These are phyloP conservation scores for Chloranthus sessilifolius DNA, from an alignment of 164 flowering plant species.

Conservation along the genomic window DNA sequence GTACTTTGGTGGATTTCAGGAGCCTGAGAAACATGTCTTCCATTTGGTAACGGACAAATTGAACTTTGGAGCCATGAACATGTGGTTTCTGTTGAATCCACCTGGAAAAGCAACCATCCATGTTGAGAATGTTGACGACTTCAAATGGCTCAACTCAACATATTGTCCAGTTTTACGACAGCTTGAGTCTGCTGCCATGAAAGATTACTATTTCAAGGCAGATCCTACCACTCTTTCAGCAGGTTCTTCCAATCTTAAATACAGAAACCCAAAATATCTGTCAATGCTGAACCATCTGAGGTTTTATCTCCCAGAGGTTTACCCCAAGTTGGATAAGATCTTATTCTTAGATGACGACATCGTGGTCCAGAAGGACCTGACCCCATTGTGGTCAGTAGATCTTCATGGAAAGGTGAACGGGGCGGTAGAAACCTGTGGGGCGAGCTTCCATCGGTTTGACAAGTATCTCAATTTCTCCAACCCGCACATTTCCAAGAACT, in stretches of 20 bases:
- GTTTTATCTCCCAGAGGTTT: constrained; percentile 95
- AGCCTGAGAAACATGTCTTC: constrained; percentile 92
- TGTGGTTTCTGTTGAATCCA: constrained; percentile 98
- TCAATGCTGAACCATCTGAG: constrained; percentile 97
- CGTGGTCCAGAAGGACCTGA: constrained; percentile 95
- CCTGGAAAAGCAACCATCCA: constrained; percentile 97
- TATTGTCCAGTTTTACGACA: constrained; percentile 93
- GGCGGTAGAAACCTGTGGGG: constrained; percentile 97
- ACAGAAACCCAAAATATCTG: constrained; percentile 95
- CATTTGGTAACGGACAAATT: constrained; percentile 95
- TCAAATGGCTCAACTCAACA: constrained; percentile 95
- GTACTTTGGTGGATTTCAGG: constrained; percentile 59
- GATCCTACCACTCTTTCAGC: constrained; percentile 75
- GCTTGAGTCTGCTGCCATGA: constrained; percentile 94
- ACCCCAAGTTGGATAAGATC: constrained; percentile 93
- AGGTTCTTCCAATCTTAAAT: constrained; percentile 91
- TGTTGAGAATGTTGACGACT: constrained; percentile 98
- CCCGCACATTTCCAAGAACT: constrained; percentile 78
- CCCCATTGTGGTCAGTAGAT: constrained; percentile 84
- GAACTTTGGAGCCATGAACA: constrained; percentile 97
- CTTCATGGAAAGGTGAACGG: constrained; percentile 96
- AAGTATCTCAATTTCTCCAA: constrained; percentile 95
- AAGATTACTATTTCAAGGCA: constrained; percentile 91
- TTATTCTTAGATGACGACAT: constrained; percentile 98
- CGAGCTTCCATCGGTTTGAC: constrained; percentile 96